Conservation (phyloP, 2,329 filamentous ascomycete species). For the Fusarium goolgardi region DNA sequence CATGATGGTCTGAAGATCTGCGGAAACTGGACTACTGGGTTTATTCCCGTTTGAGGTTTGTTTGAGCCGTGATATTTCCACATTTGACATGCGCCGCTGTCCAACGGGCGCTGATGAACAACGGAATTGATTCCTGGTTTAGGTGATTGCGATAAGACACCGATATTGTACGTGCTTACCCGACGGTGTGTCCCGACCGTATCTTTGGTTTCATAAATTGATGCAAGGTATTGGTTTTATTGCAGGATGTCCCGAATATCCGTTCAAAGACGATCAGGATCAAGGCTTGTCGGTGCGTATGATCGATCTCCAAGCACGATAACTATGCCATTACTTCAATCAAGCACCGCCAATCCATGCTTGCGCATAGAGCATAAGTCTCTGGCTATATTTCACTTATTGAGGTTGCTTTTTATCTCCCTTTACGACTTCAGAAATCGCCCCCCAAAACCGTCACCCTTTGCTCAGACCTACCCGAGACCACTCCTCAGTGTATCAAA, state of each 20-base stretch:
- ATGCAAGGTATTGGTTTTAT: too few relatives aligned
- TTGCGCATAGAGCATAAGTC: too few relatives aligned
- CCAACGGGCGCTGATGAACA: not conserved
- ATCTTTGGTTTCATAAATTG: not conserved
- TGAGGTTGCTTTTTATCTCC: not conserved
- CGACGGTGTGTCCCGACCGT: not conserved
- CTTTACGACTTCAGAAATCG: too few relatives aligned
- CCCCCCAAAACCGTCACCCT: too few relatives aligned
- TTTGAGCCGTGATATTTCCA: not conserved
- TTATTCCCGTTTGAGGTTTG: not conserved
- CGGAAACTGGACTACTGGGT: too few relatives aligned
- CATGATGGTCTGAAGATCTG: not conserved
- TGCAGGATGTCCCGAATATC: not conserved
- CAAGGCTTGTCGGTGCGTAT: not conserved
- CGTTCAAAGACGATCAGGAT: not conserved
- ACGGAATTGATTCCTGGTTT: not conserved
- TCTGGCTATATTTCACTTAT: too few relatives aligned
- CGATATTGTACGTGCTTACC: too few relatives aligned
- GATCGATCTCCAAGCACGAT: not conserved
- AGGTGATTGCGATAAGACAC: not conserved
- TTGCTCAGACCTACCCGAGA: not conserved
- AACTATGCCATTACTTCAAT: not conserved
- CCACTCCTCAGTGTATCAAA: too few relatives aligned
- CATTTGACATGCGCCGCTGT: not conserved
- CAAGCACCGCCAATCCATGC: too few relatives aligned